Evolutionary conservation across 1,139 yeast species (phyloP), one percentile per base, ranked within the genome.

Genomic region (Tardiomyces digboiensis): DNA sequence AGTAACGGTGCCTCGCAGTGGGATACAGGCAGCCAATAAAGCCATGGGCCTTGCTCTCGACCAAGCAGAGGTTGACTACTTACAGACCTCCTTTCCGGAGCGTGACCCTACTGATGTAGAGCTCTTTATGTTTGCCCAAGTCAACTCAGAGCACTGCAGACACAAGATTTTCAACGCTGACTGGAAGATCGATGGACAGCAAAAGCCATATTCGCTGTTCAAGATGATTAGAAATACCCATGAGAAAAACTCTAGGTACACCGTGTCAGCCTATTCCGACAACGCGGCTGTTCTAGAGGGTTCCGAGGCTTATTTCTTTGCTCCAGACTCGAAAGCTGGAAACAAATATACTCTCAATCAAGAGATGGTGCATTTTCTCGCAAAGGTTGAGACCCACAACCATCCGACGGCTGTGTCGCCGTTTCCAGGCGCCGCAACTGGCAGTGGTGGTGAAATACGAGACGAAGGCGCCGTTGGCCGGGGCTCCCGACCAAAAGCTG

Each of bases 341-440:
- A 75, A 75, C 56, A 33, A 20, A 18, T 91, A 97, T 94, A 67
- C 70, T 39, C 72, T 91, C 18, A 75, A 71, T 49, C 75, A 76
- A 52, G 98, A 93, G 67, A 71, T 70, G 44, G 94, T 91, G 21
- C 93, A 91, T 54, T 86, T 94, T 60, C 72, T 93, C 54, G 85
- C 89, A 54, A 93, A 93, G 64, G 98, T 93, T 43, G 99, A 93
- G 68, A 93, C 99, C 26, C 99, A 93, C 65, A 93, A 93, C 68
- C 99, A 93, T 64, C 99, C 99, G 44, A 93, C 99, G 36, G 98
- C 98, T 0, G 97, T 93, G 12, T 89, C 97, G 22, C 99, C 99
- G 29, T 93, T 86, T 67, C 91, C 98, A 4, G 99, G 99, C 66
- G 99, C 99, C 36, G 96, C 99, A 36, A 93, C 99, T 18, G 99